These are phyloP conservation scores for Termitomyces sp. DNA, from an alignment of 768 basidiomycete species.

Conservation along the genomic window DNA sequence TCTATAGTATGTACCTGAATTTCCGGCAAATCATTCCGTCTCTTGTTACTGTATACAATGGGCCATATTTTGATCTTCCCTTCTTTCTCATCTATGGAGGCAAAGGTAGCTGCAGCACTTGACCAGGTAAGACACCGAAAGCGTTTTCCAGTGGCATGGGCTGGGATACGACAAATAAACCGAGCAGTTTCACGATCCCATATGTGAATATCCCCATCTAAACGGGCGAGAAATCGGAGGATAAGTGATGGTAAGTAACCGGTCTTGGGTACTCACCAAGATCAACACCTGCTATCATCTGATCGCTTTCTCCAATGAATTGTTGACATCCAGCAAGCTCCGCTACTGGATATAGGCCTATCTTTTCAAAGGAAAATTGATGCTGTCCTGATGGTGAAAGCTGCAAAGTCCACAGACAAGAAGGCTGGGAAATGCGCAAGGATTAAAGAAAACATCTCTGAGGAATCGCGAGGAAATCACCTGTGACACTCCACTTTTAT, in stretches of 20 bases:
- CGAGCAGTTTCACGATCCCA: constrained; percentile 5
- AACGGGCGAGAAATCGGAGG: background rate
- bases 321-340: background rate
- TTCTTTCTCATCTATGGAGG: background rate
- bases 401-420: constrained; percentile 4
- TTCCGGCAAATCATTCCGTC: background rate
- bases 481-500: constrained; percentile 5
- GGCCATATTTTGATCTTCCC: constrained; percentile 7
- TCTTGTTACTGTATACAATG: background rate
- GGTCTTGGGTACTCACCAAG: background rate
- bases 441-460: background rate
- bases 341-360: background rate
- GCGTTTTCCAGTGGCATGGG: constrained; percentile 2
- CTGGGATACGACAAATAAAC: background rate
- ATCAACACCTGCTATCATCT: constrained; percentile 7
- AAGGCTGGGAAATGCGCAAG: background rate
- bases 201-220: constrained; percentile 9
- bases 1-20: no score
- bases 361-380: background rate
- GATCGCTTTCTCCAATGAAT: constrained; percentile 7
- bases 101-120: background rate
- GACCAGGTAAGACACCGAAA: constrained; percentile 10
- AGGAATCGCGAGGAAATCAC: no score
- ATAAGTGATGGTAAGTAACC: background rate
- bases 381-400: background rate